phyloP scores from a whole-genome alignment of 2,329 filamentous ascomycete species.

The Nemania sp. region DNA sequence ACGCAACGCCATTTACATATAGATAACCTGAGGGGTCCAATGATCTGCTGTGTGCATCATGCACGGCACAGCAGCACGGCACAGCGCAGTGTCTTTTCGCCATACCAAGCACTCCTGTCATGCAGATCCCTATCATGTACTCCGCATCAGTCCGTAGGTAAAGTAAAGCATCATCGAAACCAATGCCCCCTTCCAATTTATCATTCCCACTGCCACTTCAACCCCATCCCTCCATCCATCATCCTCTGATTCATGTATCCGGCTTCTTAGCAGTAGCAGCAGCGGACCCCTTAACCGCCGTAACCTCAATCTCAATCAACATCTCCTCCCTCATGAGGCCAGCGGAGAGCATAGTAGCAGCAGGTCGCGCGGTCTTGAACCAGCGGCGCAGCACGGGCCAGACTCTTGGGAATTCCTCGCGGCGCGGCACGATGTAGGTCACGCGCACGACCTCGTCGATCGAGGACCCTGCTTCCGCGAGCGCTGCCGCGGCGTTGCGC shows the following conservation, averaged over 20 bases:
- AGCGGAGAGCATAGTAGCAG: constrained; percentile 23
- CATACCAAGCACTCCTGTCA: too few species aligned
- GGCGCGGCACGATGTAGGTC: constrained; percentile 20
- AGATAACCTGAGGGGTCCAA: too few species aligned
- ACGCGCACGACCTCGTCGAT: constrained; percentile 26
- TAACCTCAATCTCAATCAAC: constrained; percentile 26
- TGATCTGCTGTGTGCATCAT: too few species aligned
- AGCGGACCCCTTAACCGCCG: constrained; percentile 22
- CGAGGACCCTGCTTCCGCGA: constrained; percentile 12
- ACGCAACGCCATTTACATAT: too few species aligned
- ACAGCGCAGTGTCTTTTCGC: too few species aligned
- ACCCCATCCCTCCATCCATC: background rate
- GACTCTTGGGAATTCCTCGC: constrained; percentile 15
- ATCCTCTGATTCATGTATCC: too few species aligned
- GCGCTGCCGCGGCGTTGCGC: constrained; percentile 19
- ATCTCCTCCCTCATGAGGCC: constrained; percentile 26
- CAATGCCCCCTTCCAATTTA: background rate
- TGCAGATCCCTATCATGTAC: too few species aligned
- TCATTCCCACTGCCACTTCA: background rate
- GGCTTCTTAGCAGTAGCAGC: background rate
- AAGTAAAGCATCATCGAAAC: too few species aligned
- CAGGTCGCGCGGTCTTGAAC: constrained; percentile 21
- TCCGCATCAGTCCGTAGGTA: too few species aligned
- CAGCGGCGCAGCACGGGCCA: constrained; percentile 24
- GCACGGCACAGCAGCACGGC: too few species aligned